A percentile compares a stretch with the other conserved stretches of the same genome.
Conservation (phyloP, 371 early-diverging fungal genomes). For the Mortierella sp. region DNA sequence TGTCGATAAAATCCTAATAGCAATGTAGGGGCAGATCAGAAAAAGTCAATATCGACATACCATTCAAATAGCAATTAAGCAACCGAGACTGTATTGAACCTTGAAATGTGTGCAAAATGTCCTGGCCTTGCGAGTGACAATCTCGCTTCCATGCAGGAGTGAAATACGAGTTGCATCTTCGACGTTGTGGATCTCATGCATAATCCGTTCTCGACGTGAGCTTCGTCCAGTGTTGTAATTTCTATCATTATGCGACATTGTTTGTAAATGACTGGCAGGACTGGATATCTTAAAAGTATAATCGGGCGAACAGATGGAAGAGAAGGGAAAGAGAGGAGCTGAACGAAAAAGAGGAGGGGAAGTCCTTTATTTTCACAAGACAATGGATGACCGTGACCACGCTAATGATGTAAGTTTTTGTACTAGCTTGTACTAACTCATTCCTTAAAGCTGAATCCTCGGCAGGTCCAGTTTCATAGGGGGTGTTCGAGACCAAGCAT, state of each 20-base stretch:
- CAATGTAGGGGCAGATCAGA: no score
- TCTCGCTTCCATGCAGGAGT: constrained; percentile 29
- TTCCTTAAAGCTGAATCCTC: background rate
- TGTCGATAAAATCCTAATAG: constrained; percentile 52
- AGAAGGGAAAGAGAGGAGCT: background rate
- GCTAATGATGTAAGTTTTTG: no score
- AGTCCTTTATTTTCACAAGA: background rate
- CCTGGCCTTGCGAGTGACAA: constrained; percentile 24
- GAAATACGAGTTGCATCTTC: constrained; percentile 36
- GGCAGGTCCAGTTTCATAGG: background rate
- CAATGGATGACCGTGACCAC: background rate
- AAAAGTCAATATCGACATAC: no score
- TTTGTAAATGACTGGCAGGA: background rate
- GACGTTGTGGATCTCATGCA: constrained; percentile 26
- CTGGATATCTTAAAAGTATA: background rate
- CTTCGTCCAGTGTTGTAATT: constrained; percentile 5
- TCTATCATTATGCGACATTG: background rate
- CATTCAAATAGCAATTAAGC: background rate
- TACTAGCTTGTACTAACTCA: background rate
- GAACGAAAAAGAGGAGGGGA: background rate
- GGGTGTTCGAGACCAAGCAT: background rate
- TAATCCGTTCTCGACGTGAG: constrained; percentile 27
- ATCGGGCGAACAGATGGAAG: background rate
- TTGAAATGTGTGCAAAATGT: constrained; percentile 35
- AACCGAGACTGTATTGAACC: constrained; percentile 3